phyloP scores from a whole-genome alignment of 2,329 filamentous ascomycete genomes.

The Colletotrichum gigasporum region DNA sequence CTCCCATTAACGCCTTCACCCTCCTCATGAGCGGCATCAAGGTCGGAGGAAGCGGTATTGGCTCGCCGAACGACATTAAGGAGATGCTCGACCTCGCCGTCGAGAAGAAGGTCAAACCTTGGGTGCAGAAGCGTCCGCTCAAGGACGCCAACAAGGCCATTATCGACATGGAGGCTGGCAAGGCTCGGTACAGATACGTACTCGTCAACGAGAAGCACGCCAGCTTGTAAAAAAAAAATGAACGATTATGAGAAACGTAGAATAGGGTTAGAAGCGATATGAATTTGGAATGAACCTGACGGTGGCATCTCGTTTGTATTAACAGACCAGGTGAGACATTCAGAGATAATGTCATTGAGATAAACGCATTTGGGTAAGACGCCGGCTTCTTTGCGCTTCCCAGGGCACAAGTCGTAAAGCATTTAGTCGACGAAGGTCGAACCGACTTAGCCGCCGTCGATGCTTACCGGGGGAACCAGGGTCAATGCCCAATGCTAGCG shows the following conservation, averaged over 20 bases:
- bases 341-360: no score
- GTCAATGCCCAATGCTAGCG: no score
- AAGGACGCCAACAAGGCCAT: slow-evolving; percentile 61
- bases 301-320: no score
- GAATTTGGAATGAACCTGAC: no score
- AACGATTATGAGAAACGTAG: not conserved
- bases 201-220: slow-evolving; percentile 47
- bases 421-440: no score
- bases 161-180: slow-evolving; percentile 62
- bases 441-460: no score
- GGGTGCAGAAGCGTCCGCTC: slow-evolving; percentile 61
- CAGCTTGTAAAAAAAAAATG: slow-evolving; percentile 5
- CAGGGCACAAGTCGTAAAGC: no score
- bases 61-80: slow-evolving; percentile 56
- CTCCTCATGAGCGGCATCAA: slow-evolving; percentile 63
- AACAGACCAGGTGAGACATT: not conserved
- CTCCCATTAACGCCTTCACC: slow-evolving; percentile 58
- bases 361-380: no score
- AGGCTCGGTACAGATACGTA: slow-evolving; percentile 55
- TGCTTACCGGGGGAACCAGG: no score
- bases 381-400: no score
- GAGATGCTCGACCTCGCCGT: slow-evolving; percentile 66
- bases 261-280: not conserved
- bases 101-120: slow-evolving; percentile 62
- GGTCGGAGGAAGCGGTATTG: slow-evolving; percentile 53